Base-by-base conservation (phyloP, 163 green algal species). In the Prototheca wickerhamii region DNA sequence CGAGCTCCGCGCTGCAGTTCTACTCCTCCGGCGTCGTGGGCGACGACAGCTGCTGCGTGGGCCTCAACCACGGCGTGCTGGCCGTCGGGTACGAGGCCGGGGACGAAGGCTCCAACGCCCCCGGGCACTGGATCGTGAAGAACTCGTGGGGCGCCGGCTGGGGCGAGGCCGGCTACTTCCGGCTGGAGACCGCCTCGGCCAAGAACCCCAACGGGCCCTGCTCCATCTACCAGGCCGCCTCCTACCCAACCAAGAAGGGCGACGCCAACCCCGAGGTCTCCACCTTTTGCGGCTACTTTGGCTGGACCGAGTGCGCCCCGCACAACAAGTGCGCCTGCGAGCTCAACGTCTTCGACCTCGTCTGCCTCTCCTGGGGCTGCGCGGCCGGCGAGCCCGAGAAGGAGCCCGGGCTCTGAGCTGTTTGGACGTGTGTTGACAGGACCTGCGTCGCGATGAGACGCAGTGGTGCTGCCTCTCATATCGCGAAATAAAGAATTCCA, bases 1-100 rank as follows among this genome's bases (percentile, higher is more conserved):
- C 77, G 10, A 68, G 32, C 76, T 75, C 61, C 43, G 32, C 43
- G 20, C 79, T 91, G 62, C 84, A 91, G 73, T 83, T 91, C 52
- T 93, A 93, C 75, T 56, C 37, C 46, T 64, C 63, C 25, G 83
- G 84, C 21, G 61, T 92, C 17, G 67, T 91, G 4, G 70, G 44
- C 33, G 76, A 75, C 35, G 43, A 71, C 5, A 31, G 60, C 2
- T 93, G 85, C 76, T 88, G 85, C 71, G 84, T 78, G 42, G 63
- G 83, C 15, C 84, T 98, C 26, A 89, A 98, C 76, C 93, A 98
- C 74, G 92, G 92, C 49, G 91, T 98, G 49, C 83, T 98, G 60
- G 72, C 68, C 31, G 90, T 96, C 21, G 93, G 93, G 6, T 95
- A 90, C 68, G 82, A 67, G 60, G 63, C 63, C 2, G 66, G 78